Conservation (phyloP, 805 yeast genomes). For the Suhomyces prunicola region DNA sequence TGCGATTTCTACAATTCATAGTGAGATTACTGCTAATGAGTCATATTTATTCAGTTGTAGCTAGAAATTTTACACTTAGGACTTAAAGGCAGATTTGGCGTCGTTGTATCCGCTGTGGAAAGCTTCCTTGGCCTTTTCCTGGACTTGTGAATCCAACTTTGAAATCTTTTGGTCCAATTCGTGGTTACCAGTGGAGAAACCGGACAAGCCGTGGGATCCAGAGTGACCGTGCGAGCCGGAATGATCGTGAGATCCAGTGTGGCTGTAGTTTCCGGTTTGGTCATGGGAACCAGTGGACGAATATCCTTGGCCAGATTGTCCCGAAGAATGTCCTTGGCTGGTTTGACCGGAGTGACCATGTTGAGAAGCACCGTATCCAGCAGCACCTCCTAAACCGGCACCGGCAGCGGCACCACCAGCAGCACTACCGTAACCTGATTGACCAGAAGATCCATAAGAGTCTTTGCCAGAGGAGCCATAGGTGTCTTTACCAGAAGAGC, state of each 20-base stretch:
- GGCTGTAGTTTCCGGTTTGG: neutral
- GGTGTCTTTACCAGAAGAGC: neutral
- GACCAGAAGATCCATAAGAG: neutral
- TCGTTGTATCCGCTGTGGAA: conserved; percentile 39
- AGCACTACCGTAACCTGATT: neutral
- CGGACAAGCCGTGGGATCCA: conserved; percentile 1
- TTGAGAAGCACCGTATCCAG: conserved; percentile 1
- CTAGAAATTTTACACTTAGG: too few species aligned
- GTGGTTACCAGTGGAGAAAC: conserved; percentile 36
- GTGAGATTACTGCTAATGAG: too few species aligned
- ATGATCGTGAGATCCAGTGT: conserved; percentile 6
- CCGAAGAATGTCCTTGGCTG: neutral
- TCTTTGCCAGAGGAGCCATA: neutral
- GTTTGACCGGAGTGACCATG: neutral
- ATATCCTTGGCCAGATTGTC: neutral
- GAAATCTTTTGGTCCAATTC: conserved; percentile 35
- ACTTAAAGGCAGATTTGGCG: conserved; percentile 20
- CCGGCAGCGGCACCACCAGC: neutral
- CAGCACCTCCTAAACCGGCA: conserved; percentile 1
- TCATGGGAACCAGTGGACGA: neutral
- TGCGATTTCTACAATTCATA: neutral
- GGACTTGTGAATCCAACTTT: conserved; percentile 30
- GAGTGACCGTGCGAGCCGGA: conserved; percentile 4
- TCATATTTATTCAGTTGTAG: neutral
- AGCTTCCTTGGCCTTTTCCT: conserved; percentile 39